phyloP scores from a whole-genome alignment of 768 basidiomycete species.

The Leccinum variicolor region DNA sequence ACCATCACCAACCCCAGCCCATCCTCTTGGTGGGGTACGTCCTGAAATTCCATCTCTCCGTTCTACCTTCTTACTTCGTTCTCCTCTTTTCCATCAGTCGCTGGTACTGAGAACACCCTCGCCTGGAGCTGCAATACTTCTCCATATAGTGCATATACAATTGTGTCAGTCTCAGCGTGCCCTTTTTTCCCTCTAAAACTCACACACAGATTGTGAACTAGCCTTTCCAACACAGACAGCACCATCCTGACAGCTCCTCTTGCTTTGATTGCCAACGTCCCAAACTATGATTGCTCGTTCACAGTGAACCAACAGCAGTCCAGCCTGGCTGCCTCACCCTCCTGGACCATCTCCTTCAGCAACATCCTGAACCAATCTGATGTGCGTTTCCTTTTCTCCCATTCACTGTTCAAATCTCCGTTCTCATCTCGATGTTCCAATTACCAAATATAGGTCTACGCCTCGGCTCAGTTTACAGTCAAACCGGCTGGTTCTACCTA shows the following conservation, averaged over 20 bases:
- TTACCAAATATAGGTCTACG: constrained; percentile 47
- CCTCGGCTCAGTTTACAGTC: constrained; percentile 59
- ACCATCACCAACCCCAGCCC: constrained; percentile 43
- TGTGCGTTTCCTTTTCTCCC: constrained; percentile 37
- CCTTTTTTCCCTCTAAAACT: constrained; percentile 1
- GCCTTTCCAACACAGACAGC: constrained; percentile 43
- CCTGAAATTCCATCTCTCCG: neutral
- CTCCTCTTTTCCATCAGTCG: constrained; percentile 38
- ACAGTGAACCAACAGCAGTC: constrained; percentile 46
- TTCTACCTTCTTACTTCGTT: neutral
- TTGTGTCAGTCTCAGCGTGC: constrained; percentile 32
- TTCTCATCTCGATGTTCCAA: neutral
- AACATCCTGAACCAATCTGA: constrained; percentile 48
- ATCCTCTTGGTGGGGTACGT: constrained; percentile 61
- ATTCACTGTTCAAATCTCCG: neutral
- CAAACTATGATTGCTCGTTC: constrained; percentile 60
- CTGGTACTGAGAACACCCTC: constrained; percentile 53
- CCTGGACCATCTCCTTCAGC: constrained; percentile 51
- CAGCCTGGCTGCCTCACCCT: constrained; percentile 37
- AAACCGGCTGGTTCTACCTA: constrained; percentile 53
- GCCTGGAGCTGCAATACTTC: constrained; percentile 53
- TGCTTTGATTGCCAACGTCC: constrained; percentile 44
- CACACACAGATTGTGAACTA: constrained; percentile 21
- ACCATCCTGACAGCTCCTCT: constrained; percentile 37
- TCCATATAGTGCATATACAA: constrained; percentile 41